Conservation (phyloP, 306 rosid species). For the Trifolium dubium region DNA sequence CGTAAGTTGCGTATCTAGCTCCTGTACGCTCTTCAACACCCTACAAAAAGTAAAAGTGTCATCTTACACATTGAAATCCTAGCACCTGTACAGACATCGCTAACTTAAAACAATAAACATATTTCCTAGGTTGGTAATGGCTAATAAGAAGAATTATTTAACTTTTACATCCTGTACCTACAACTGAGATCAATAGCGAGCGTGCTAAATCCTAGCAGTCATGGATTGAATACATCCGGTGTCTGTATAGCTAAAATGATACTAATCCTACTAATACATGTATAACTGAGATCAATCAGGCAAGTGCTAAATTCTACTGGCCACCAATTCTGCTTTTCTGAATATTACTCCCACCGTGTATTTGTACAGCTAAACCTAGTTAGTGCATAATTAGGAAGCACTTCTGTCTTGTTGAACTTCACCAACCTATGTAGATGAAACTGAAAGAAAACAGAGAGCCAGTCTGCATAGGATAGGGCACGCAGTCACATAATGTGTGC, state of each 20-base stretch:
- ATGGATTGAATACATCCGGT: not conserved
- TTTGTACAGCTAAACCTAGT: constrained; percentile 21
- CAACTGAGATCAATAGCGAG: constrained; percentile 8
- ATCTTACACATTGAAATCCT: constrained; percentile 9
- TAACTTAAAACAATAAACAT: constrained; percentile 7
- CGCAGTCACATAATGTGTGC: constrained; percentile 8
- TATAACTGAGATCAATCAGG: constrained; percentile 8
- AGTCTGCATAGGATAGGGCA: constrained; percentile 25
- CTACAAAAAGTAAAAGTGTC: constrained; percentile 8
- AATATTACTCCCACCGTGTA: not conserved
- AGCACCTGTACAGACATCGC: not conserved
- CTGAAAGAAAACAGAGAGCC: constrained; percentile 13
- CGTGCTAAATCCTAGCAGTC: constrained; percentile 6
- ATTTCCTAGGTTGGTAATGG: constrained; percentile 13
- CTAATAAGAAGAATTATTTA: not conserved
- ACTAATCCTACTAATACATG: not conserved
- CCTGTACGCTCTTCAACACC: constrained; percentile 10
- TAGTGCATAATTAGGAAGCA: constrained; percentile 2
- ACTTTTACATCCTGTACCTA: not conserved
- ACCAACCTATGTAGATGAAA: constrained; percentile 2
- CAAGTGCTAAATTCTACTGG: not conserved
- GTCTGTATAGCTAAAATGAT: constrained; percentile 14
- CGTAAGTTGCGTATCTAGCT: constrained; percentile 19
- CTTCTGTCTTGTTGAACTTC: constrained; percentile 13
- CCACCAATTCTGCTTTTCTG: constrained; percentile 21